Conservation (phyloP, 495 filamentous ascomycete species). For the Clohesyomyces aquaticus region DNA sequence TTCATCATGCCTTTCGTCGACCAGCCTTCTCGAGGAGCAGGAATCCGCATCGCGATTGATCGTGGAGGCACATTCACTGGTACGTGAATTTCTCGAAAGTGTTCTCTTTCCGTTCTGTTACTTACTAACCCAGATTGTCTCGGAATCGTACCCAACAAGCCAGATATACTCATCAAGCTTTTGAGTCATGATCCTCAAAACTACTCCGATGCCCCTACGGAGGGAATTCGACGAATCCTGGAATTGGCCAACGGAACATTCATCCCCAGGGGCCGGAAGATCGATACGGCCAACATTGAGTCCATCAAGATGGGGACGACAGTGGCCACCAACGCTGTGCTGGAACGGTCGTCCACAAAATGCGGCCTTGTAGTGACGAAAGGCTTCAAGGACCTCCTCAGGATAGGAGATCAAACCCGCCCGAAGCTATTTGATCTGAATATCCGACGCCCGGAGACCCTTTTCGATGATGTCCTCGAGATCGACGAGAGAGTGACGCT, state of each 20-base stretch:
- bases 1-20: slow-evolving; percentile 18
- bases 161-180: slow-evolving; percentile 80
- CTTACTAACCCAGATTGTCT: too few species aligned
- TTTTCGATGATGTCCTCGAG: slow-evolving; percentile 38
- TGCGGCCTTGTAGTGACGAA: slow-evolving; percentile 38
- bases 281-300: slow-evolving; percentile 21
- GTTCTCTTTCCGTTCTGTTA: too few species aligned
- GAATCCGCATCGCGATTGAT: slow-evolving; percentile 26
- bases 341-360: slow-evolving; percentile 30
- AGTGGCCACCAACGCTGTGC: slow-evolving; percentile 42
- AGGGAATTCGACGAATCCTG: slow-evolving; percentile 45
- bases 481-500: slow-evolving; percentile 43
- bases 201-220: slow-evolving; percentile 85
- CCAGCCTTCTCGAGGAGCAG: background rate
- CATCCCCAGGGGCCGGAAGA: slow-evolving; percentile 19
- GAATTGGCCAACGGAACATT: slow-evolving; percentile 3
- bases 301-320: slow-evolving; percentile 40
- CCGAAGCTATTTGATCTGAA: slow-evolving; percentile 43
- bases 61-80: slow-evolving; percentile 25
- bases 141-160: slow-evolving; percentile 11
- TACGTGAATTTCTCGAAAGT: too few species aligned
- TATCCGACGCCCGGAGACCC: slow-evolving; percentile 26
- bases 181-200: slow-evolving; percentile 89
- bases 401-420: slow-evolving; percentile 42
- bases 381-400: slow-evolving; percentile 42